These are phyloP conservation scores for Rhizophlyctis rosea DNA, from an alignment of 192 early-diverging fungal species.

Conservation along the genomic window DNA sequence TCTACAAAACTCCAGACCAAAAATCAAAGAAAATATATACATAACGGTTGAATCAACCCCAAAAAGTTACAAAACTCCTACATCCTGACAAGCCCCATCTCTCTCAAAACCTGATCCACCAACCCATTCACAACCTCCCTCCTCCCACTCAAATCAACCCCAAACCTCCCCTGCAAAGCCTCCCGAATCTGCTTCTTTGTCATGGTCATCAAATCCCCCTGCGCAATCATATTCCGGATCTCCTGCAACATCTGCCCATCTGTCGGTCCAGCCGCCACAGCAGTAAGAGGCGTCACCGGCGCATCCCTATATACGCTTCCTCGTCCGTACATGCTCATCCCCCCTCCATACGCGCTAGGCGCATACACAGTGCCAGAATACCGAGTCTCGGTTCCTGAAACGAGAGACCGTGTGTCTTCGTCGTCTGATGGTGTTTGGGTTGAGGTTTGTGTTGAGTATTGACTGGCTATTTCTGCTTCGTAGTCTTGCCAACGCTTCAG, in stretches of 20 bases:
- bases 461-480: too few relatives aligned
- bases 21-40: too few relatives aligned
- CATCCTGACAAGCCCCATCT: too few relatives aligned
- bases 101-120: constrained; percentile 66
- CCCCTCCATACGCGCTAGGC: background rate
- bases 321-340: background rate
- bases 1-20: too few relatives aligned
- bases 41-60: too few relatives aligned
- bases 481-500: too few relatives aligned
- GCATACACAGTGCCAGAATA: background rate
- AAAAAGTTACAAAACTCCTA: too few relatives aligned
- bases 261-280: background rate
- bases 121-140: constrained; percentile 89
- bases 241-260: constrained; percentile 36
- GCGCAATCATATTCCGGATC: constrained; percentile 62
- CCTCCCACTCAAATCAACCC: constrained; percentile 73
- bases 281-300: background rate
- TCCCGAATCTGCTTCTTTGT: constrained; percentile 93
- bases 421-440: too few relatives aligned
- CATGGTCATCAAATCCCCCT: constrained; percentile 88
- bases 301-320: background rate
- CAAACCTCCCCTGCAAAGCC: constrained; percentile 70
- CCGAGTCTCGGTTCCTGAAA: background rate
- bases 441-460: too few relatives aligned
- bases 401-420: too few relatives aligned